Conservation (phyloP, 345 rosid species). For the Toxicodendron radicans region DNA sequence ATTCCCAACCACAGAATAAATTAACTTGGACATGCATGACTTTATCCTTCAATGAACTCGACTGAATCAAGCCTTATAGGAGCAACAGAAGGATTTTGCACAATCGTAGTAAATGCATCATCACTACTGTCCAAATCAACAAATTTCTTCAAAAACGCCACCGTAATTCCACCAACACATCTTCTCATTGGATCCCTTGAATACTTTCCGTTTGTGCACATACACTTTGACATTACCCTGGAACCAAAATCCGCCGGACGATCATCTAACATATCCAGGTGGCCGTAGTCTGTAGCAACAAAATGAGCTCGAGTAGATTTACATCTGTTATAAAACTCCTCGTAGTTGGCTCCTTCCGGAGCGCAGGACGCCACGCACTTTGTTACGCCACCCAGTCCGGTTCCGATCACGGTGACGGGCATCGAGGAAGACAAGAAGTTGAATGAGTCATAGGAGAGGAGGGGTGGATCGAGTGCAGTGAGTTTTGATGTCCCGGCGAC, state of each 20-base stretch:
- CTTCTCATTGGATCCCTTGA: constrained; percentile 32
- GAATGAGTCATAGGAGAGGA: constrained; percentile 30
- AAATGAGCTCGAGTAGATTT: constrained; percentile 38
- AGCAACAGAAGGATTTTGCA: constrained; percentile 26
- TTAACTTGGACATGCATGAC: background rate
- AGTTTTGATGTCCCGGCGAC: constrained; percentile 25
- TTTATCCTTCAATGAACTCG: background rate
- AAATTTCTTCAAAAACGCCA: constrained; percentile 36
- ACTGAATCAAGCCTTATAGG: constrained; percentile 25
- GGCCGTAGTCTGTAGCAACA: constrained; percentile 37
- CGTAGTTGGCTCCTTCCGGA: constrained; percentile 31
- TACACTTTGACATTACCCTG: background rate
- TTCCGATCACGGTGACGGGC: constrained; percentile 33
- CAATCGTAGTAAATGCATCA: constrained; percentile 21
- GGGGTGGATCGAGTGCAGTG: constrained; percentile 16
- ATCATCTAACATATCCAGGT: constrained; percentile 45
- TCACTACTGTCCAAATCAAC: constrained; percentile 6
- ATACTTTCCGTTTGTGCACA: constrained; percentile 23
- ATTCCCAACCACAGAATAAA: too few relatives aligned
- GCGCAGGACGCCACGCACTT: constrained; percentile 27
- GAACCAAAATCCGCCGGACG: background rate
- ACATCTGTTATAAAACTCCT: constrained; percentile 33
- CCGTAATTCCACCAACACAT: constrained; percentile 37
- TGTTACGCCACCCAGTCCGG: constrained; percentile 29
- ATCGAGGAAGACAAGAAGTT: constrained; percentile 16